Conservation (phyloP, 23 red algal genomes). For the Gracilaria domingensis region DNA sequence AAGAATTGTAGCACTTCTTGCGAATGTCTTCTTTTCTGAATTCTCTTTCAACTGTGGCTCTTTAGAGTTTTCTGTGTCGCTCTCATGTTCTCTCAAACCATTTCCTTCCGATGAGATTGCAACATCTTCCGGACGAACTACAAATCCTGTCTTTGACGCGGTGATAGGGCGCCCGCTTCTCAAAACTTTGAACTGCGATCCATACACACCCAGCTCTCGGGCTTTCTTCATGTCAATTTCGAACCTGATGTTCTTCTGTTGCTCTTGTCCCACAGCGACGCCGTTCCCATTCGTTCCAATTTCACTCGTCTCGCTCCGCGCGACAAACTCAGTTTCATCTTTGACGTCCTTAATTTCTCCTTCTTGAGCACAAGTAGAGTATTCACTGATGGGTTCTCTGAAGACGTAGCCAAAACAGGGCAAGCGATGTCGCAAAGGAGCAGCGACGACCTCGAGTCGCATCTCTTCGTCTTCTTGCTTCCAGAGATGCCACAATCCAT, state of each 20-base stretch:
- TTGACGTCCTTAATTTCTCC: too few species aligned
- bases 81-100: neutral
- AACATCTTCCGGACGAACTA: slow-evolving; percentile 71
- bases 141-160: slow-evolving; percentile 50
- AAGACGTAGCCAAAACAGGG: slow-evolving; percentile 93
- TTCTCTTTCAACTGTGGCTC: neutral
- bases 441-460: slow-evolving; percentile 68
- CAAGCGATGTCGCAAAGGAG: slow-evolving; percentile 85
- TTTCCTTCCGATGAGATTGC: neutral
- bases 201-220: slow-evolving; percentile 77
- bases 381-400: slow-evolving; percentile 27
- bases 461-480: slow-evolving; percentile 45
- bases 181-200: slow-evolving; percentile 76
- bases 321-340: neutral
- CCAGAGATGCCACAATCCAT: slow-evolving; percentile 84
- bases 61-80: neutral
- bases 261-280: neutral
- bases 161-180: slow-evolving; percentile 69
- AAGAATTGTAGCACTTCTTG: slow-evolving; percentile 82
- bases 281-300: neutral
- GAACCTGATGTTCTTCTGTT: neutral
- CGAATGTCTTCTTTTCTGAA: neutral
- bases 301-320: neutral
- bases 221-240: slow-evolving; percentile 82
- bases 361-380: neutral